Percentiles rank a stretch among this genome's conserved stretches.
These are phyloP conservation scores for Globisporangium acanthophoron DNA, from an alignment of 352 stramenopile genomes.

Conservation along the genomic window DNA sequence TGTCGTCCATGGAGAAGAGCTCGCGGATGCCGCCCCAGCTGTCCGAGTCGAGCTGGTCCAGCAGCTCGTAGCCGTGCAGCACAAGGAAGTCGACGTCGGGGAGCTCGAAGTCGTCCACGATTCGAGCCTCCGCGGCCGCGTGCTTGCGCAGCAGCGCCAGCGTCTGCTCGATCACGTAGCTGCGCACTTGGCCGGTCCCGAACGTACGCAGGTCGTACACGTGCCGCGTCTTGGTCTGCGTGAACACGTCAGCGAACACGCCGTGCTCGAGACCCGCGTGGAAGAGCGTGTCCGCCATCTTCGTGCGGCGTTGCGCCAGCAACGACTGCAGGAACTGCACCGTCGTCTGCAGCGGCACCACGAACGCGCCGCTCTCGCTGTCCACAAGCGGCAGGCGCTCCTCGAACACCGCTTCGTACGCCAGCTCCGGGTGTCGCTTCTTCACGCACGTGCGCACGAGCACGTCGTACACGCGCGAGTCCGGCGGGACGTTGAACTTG, in stretches of 20 bases:
- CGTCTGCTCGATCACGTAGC: slow-evolving; percentile 58
- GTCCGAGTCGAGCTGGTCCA: slow-evolving; percentile 75
- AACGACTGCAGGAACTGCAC: slow-evolving; percentile 69
- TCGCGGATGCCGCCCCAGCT: slow-evolving; percentile 45
- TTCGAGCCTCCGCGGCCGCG: slow-evolving; percentile 19
- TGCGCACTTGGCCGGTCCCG: slow-evolving; percentile 45
- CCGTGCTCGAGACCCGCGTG: slow-evolving; percentile 37
- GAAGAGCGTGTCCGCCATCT: slow-evolving; percentile 69
- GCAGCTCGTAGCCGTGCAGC: slow-evolving; percentile 65
- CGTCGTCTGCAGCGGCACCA: slow-evolving; percentile 50
- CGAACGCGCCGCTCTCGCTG: slow-evolving; percentile 46
- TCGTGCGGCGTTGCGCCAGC: slow-evolving; percentile 48
- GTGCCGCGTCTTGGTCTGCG: slow-evolving; percentile 31
- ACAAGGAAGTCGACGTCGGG: slow-evolving; percentile 71
- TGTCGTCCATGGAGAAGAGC: slow-evolving; percentile 84
- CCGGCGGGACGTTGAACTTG: slow-evolving; percentile 56
- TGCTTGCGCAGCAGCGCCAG: slow-evolving; percentile 48
- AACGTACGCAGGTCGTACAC: slow-evolving; percentile 68
- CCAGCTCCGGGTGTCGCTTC: slow-evolving; percentile 79
- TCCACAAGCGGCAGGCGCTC: slow-evolving; percentile 48
- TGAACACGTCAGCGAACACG: slow-evolving; percentile 53
- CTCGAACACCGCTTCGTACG: slow-evolving; percentile 65
- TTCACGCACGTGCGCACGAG: slow-evolving; percentile 77
- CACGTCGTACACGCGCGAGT: slow-evolving; percentile 73
- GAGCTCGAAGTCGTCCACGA: slow-evolving; percentile 26